A percentile compares a stretch with the other conserved stretches of the same genome.
Evolutionary conservation across 768 basidiomycete genomes (phyloP).

Genomic region (Amanita inopinata): DNA sequence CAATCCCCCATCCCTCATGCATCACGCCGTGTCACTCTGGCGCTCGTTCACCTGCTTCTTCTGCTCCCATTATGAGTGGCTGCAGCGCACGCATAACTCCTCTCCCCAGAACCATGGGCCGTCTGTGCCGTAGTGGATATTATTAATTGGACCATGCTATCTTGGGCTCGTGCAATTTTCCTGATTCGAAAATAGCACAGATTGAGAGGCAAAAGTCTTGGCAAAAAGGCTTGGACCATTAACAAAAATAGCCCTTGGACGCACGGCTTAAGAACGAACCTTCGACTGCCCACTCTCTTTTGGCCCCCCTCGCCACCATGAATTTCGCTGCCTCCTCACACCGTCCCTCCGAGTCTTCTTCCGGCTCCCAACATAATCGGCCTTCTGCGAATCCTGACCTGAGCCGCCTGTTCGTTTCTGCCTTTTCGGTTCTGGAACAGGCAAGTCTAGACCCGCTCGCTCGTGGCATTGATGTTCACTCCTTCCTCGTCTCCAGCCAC

Average conservation of each 20-base stretch:
- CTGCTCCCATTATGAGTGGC: background rate
- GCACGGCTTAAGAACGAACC: constrained; percentile 36
- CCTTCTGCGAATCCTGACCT: constrained; percentile 21
- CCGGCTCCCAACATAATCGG: constrained; percentile 12
- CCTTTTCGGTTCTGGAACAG: constrained; percentile 33
- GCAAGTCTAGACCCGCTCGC: constrained; percentile 17
- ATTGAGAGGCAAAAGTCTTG: constrained; percentile 26
- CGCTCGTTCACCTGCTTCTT: background rate
- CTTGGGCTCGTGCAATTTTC: constrained; percentile 25
- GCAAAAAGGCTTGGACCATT: constrained; percentile 34
- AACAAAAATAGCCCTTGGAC: constrained; percentile 35
- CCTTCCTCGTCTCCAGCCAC: constrained; percentile 31
- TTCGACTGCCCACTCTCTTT: constrained; percentile 27
- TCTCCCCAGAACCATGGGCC: no score
- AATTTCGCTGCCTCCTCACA: constrained; percentile 23
- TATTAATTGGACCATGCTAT: no score
- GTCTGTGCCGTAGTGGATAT: no score
- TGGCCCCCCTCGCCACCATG: constrained; percentile 30
- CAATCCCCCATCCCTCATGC: constrained; percentile 6
- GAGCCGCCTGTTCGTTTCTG: constrained; percentile 27
- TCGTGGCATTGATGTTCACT: constrained; percentile 14
- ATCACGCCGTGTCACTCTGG: background rate
- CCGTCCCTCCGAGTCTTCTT: constrained; percentile 20
- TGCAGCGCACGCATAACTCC: background rate
- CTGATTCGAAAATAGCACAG: constrained; percentile 32